Conservation (phyloP, 176 grass and related monocot species). For the Aegilops longissima region DNA sequence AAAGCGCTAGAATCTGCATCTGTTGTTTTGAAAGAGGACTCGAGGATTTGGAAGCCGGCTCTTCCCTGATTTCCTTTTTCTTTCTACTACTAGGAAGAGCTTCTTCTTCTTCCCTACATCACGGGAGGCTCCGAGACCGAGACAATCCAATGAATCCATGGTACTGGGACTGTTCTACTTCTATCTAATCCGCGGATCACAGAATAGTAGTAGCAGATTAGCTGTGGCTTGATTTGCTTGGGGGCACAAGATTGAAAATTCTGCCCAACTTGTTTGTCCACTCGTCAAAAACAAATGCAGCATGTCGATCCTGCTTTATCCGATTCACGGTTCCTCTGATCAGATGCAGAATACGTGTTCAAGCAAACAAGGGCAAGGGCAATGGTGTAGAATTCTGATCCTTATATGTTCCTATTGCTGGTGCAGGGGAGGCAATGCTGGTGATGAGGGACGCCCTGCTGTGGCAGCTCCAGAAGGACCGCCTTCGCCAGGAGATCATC, state of each 20-base stretch:
- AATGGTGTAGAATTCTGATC: neutral
- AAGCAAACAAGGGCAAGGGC: neutral
- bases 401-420: neutral
- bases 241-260: too few relatives aligned
- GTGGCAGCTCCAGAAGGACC: constrained; percentile 38
- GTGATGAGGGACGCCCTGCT: constrained; percentile 39
- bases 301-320: neutral
- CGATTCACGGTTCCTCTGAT: neutral
- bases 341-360: neutral
- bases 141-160: neutral
- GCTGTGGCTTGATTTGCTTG: neutral
- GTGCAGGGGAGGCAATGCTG: constrained; percentile 16
- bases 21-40: neutral
- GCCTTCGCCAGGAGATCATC: constrained; percentile 41
- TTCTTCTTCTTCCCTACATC: neutral
- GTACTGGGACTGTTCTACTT: neutral
- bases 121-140: neutral
- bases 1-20: neutral
- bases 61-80: neutral
- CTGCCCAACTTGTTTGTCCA: neutral
- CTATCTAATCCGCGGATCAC: neutral
- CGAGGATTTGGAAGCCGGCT: neutral
- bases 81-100: neutral
- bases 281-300: neutral
- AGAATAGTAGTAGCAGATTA: neutral